Base-by-base conservation (phyloP, 192 early-diverging fungal species). In the Rhizophlyctis rosea region DNA sequence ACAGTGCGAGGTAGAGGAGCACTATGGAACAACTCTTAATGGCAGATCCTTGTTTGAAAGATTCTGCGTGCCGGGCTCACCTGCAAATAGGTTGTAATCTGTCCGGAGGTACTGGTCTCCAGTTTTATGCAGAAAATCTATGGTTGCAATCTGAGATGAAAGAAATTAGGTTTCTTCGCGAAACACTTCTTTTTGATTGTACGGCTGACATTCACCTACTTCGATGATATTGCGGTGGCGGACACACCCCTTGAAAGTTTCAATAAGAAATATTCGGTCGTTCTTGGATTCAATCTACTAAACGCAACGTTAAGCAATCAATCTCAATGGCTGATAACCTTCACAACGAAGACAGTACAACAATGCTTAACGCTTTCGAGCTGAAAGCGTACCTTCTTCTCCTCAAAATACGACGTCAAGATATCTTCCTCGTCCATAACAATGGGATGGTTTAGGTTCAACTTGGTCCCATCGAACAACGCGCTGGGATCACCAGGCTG, bases 41-140 rank as follows among this genome's bases (percentile, higher is more conserved):
- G 18, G n/a, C 9, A 34, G 13, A 36, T 2, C 30, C 1, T 65
- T 34, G 28, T 24, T 50, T 39, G 9, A 0, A 1, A 16, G n/a
- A 68, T 9, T 28, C 11, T 30, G 18, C 14, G 34, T 1, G 23
- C 14, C 27, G 4, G 21, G 27, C 48, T 13, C 61, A 73, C 78
- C 69, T 50, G 68, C 71, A 57, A 78, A 77, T 9, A 76, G 59
- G 53, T 75, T 69, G 61, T 75, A 75, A n/a, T 77, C 76, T 32
- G 54, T 57, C 28, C 66, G 35, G 4, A 81, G 61, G 29, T 67
- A 74, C 47, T 67, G 58, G 4, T 67, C 72, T 9, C 74, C 73
- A 2, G 67, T 73, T 18, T 58, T 23, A 33, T 59, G 39, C 48
- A 73, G 76, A 34, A 81, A 81, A 25, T 61, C 32, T 2, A 53